Percentiles rank a stretch among this genome's conserved stretches.
phyloP scores from a whole-genome alignment of 169 alveolate species.

The Theileria luwenshuni region DNA sequence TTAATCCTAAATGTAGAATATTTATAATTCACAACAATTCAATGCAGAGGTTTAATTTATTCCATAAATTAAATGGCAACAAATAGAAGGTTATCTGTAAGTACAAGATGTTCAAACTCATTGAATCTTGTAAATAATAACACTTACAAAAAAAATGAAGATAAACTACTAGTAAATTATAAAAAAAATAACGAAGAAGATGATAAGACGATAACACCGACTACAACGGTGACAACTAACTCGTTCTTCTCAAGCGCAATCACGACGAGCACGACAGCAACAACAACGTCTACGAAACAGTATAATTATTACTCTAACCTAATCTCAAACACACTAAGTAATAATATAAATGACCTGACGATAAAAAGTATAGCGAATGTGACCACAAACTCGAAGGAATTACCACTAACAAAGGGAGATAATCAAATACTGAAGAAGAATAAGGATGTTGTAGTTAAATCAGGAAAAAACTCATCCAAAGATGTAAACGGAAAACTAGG shows the following conservation, averaged over 20 bases:
- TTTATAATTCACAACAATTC: neutral
- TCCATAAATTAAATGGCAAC: slow-evolving; percentile 13
- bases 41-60: slow-evolving; percentile 6
- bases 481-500: neutral
- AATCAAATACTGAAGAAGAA: neutral
- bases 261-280: slow-evolving; percentile 15
- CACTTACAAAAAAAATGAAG: slow-evolving; percentile 1
- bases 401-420: neutral
- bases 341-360: neutral
- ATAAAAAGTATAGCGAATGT: neutral
- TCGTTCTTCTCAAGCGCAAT: slow-evolving; percentile 9
- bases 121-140: slow-evolving; percentile 16
- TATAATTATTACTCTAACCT: slow-evolving; percentile 13
- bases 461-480: neutral
- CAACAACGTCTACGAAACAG: slow-evolving; percentile 12
- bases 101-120: neutral
- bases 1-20: slow-evolving; percentile 4
- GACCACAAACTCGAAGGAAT: neutral
- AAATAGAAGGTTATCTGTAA: slow-evolving; percentile 6
- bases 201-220: slow-evolving; percentile 4
- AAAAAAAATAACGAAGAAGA: neutral
- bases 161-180: neutral
- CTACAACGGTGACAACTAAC: slow-evolving; percentile 4
- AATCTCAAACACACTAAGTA: neutral
- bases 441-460: neutral